These are phyloP conservation scores for Fusarium lyarnte DNA, from an alignment of 2,329 filamentous ascomycete genomes.

Conservation along the genomic window DNA sequence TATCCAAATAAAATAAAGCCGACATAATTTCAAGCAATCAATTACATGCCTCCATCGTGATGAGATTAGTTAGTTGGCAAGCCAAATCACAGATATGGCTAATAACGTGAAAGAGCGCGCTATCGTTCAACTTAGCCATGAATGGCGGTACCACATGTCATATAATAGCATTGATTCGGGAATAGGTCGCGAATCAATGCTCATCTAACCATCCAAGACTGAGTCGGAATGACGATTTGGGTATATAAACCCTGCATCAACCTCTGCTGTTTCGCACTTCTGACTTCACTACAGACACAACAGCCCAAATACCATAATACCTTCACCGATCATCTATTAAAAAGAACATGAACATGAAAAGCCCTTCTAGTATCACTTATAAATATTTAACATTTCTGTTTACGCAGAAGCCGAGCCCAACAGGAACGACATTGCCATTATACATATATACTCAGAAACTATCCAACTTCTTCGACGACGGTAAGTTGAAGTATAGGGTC, in stretches of 20 bases:
- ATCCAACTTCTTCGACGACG: neutral
- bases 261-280: neutral
- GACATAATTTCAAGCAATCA: neutral
- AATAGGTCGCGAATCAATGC: accelerated
- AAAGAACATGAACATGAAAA: neutral
- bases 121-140: neutral
- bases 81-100: neutral
- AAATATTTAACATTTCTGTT: neutral
- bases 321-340: neutral
- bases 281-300: neutral
- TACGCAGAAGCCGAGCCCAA: neutral
- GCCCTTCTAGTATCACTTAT: too few relatives aligned
- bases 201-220: neutral
- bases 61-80: neutral
- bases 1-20: accelerated
- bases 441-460: neutral
- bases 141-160: neutral
- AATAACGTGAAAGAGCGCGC: neutral
- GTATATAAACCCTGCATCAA: neutral
- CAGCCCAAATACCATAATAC: accelerated
- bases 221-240: accelerated
- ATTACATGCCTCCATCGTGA: neutral
- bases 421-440: neutral
- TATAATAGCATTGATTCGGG: accelerated
- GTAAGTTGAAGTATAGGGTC: neutral